A percentile compares a stretch with the other conserved stretches of the same genome.
phyloP scores from a whole-genome alignment of 805 yeast genomes.

The Candida pseudofarinosa region DNA sequence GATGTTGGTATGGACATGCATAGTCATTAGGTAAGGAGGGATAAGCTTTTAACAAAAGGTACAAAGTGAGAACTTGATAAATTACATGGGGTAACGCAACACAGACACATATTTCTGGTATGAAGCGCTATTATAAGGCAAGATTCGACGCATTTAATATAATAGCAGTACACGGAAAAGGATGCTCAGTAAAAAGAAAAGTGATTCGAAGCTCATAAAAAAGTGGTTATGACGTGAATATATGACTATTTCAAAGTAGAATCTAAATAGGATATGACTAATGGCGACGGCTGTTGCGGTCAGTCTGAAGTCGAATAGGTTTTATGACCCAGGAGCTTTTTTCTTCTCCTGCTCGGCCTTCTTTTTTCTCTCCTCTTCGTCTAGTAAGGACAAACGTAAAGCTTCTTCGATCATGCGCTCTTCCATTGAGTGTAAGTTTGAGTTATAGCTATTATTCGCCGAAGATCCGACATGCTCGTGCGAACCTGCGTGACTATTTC shows the following conservation, averaged over 20 bases:
- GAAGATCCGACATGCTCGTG: constrained; percentile 8
- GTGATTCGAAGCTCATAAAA: neutral
- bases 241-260: neutral
- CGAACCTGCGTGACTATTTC: constrained; percentile 15
- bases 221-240: neutral
- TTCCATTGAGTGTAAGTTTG: constrained; percentile 32
- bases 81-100: too few species aligned
- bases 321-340: neutral
- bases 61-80: too few species aligned
- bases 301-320: too few species aligned
- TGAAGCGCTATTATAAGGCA: too few species aligned
- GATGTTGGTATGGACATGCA: too few species aligned
- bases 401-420: constrained; percentile 85
- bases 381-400: constrained; percentile 65
- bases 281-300: too few species aligned
- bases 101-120: too few species aligned
- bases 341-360: constrained; percentile 9
- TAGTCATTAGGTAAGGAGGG: too few species aligned
- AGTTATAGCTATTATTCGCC: constrained; percentile 8
- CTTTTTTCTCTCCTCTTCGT: constrained; percentile 54
- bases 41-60: too few species aligned
- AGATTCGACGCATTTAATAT: too few species aligned
- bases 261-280: neutral
- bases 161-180: too few species aligned
- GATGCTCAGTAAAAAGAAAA: too few species aligned